These are phyloP conservation scores for Neopestalotiopsis sp. DNA, from an alignment of 2,329 filamentous ascomycete genomes.

Conservation along the genomic window DNA sequence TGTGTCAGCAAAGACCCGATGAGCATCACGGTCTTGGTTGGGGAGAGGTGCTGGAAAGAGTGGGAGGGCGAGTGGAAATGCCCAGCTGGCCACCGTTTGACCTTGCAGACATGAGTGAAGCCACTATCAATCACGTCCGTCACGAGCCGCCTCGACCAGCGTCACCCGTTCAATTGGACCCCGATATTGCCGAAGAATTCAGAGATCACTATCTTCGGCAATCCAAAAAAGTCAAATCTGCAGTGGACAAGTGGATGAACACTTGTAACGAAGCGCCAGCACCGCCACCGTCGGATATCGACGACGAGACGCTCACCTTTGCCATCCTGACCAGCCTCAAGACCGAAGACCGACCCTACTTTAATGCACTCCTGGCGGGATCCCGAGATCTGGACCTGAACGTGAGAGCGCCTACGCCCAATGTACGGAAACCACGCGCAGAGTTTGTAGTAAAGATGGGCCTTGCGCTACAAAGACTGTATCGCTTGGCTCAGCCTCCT, in stretches of 20 bases:
- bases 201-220: slow-evolving; percentile 91
- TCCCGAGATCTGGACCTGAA: slow-evolving; percentile 61
- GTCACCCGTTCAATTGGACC: slow-evolving; percentile 79
- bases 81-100: slow-evolving; percentile 90
- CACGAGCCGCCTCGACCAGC: slow-evolving; percentile 61
- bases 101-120: slow-evolving; percentile 66
- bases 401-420: slow-evolving; percentile 71
- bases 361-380: slow-evolving; percentile 78
- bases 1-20: slow-evolving; percentile 71
- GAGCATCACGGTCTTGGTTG: slow-evolving; percentile 81
- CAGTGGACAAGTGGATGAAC: slow-evolving; percentile 88
- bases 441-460: slow-evolving; percentile 78
- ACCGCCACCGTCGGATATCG: slow-evolving; percentile 84
- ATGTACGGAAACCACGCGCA: slow-evolving; percentile 64
- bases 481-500: slow-evolving; percentile 74
- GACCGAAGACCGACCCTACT: slow-evolving; percentile 76
- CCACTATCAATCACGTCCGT: slow-evolving; percentile 64
- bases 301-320: slow-evolving; percentile 92
- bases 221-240: slow-evolving; percentile 89
- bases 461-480: slow-evolving; percentile 82
- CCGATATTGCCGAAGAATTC: slow-evolving; percentile 93
- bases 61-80: slow-evolving; percentile 85
- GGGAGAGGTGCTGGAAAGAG: slow-evolving; percentile 94
- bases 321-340: slow-evolving; percentile 90
- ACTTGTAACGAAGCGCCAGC: slow-evolving; percentile 77